phyloP scores from a whole-genome alignment of 768 basidiomycete species.

The Leccinum ochraceum region DNA sequence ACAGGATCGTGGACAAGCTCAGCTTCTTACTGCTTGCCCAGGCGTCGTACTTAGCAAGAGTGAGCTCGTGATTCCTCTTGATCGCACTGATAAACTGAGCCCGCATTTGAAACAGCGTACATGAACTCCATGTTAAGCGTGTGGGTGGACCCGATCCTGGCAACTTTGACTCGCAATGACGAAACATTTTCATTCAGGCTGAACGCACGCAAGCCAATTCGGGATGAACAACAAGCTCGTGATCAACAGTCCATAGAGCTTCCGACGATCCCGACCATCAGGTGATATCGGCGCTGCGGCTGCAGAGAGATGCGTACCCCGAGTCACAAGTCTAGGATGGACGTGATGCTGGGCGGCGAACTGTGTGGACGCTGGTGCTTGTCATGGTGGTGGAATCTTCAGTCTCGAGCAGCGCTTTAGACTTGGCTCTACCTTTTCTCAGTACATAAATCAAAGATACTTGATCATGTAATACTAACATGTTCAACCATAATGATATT shows the following conservation, averaged over 20 bases:
- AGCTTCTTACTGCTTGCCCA: constrained; percentile 14
- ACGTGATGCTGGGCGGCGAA: not conserved
- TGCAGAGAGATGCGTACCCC: not conserved
- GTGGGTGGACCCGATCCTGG: constrained; percentile 13
- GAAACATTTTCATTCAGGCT: not conserved
- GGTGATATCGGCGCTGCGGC: not conserved
- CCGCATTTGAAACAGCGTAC: constrained; percentile 14
- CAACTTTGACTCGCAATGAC: not conserved
- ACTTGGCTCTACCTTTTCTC: not conserved
- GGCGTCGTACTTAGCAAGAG: constrained; percentile 20
- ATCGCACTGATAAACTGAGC: not conserved
- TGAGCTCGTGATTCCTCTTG: not conserved
- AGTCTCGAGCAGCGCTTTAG: not conserved
- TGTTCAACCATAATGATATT: not conserved
- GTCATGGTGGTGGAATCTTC: not conserved
- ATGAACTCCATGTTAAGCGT: constrained; percentile 27
- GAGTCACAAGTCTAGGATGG: not conserved
- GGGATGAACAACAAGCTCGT: constrained; percentile 12
- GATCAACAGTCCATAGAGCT: not conserved
- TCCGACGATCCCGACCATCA: not conserved
- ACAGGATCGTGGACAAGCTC: constrained; percentile 1
- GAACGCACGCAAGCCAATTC: constrained; percentile 21
- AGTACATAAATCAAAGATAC: not conserved
- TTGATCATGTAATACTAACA: not conserved
- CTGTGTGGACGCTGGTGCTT: not conserved